Conservation (phyloP, 1,139 yeast genomes). For the Diutina ranongensis region DNA sequence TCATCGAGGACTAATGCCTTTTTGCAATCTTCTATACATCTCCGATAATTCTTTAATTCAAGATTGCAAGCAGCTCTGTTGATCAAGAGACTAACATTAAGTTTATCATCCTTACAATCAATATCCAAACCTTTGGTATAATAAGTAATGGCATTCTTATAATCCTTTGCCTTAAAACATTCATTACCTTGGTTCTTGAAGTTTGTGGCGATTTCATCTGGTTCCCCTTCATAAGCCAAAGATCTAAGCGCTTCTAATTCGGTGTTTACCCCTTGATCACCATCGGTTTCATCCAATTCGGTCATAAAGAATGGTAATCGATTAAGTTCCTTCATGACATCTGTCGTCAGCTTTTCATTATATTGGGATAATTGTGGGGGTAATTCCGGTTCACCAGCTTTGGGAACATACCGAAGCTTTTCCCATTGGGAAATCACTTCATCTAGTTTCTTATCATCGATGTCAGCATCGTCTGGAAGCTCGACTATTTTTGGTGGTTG, state of each 20-base stretch:
- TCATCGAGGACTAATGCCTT: constrained; percentile 57
- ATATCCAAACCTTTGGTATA: constrained; percentile 76
- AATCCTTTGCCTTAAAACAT: constrained; percentile 59
- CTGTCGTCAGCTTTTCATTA: constrained; percentile 59
- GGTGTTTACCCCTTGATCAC: constrained; percentile 64
- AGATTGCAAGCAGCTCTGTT: constrained; percentile 91
- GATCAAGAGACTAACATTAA: constrained; percentile 54
- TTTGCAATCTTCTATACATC: constrained; percentile 80
- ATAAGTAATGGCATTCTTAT: constrained; percentile 61
- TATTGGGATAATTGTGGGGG: constrained; percentile 75
- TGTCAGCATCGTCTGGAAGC: constrained; percentile 1
- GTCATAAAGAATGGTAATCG: constrained; percentile 93
- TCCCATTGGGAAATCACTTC: constrained; percentile 38
- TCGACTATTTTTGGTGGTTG: constrained; percentile 5
- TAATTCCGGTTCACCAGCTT: constrained; percentile 66
- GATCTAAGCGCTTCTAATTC: constrained; percentile 84
- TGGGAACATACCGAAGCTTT: constrained; percentile 48
- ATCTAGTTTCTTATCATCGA: constrained; percentile 9
- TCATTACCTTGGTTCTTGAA: constrained; percentile 93
- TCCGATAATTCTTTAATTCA: constrained; percentile 73
- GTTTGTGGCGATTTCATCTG: constrained; percentile 80
- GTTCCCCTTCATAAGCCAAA: constrained; percentile 91
- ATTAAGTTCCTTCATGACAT: constrained; percentile 68
- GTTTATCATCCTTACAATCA: constrained; percentile 37
- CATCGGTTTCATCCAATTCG: constrained; percentile 64